Evolutionary conservation across 1,284 basidiomycete genomes (phyloP).

Genomic region (Ganoderma leucocontextum): DNA sequence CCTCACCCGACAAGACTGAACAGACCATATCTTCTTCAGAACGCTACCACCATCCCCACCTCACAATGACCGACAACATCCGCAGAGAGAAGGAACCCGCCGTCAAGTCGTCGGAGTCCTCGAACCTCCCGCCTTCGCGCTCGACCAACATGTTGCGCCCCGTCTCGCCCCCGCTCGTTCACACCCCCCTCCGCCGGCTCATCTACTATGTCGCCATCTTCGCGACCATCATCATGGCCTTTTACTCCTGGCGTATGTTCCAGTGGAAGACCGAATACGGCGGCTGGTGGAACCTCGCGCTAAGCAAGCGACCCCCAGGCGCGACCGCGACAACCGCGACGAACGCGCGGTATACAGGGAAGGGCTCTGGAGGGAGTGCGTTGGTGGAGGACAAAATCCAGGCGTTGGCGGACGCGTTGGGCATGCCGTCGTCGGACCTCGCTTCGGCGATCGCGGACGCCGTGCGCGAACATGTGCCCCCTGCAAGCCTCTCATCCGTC

Average conservation of each 20-base stretch:
- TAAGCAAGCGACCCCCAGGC: conserved; percentile 48
- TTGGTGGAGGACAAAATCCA: conserved; percentile 65
- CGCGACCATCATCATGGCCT: conserved; percentile 52
- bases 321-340: conserved; percentile 7
- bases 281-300: conserved; percentile 65
- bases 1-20: background rate
- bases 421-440: conserved; percentile 65
- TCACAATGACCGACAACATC: conserved; percentile 34
- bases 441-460: conserved; percentile 68
- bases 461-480: conserved; percentile 63
- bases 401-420: conserved; percentile 65
- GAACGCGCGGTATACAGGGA: background rate
- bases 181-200: conserved; percentile 47
- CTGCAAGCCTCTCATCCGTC: conserved; percentile 62
- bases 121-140: conserved; percentile 45
- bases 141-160: conserved; percentile 40
- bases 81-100: conserved; percentile 19
- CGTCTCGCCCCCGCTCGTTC: conserved; percentile 45
- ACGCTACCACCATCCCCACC: background rate
- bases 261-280: conserved; percentile 63
- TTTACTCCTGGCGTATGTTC: conserved; percentile 57
- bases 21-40: background rate
- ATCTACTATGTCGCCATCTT: conserved; percentile 58
- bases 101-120: conserved; percentile 28
- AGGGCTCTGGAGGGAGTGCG: conserved; percentile 26